These are phyloP conservation scores for Tulasnella sp. DNA, from an alignment of 768 basidiomycete species.

Conservation along the genomic window DNA sequence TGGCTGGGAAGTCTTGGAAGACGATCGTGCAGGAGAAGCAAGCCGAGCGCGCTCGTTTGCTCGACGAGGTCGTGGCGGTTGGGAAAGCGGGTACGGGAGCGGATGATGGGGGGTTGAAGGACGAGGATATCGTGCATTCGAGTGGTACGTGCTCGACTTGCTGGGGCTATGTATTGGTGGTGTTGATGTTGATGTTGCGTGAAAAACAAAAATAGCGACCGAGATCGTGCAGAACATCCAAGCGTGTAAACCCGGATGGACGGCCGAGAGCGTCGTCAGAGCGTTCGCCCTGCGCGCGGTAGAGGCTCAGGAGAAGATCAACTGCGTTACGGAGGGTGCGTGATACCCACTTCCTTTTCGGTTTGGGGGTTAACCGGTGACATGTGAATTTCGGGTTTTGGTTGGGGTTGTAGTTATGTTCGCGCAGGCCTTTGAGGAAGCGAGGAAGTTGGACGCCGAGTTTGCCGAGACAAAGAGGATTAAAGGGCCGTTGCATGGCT, in stretches of 20 bases:
- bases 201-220: neutral
- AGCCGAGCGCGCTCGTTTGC: neutral
- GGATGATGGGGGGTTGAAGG: neutral
- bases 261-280: conserved; percentile 31
- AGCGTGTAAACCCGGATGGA: conserved; percentile 21
- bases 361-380: neutral
- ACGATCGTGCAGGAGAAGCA: conserved; percentile 5
- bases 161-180: neutral
- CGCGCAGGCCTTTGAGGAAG: conserved; percentile 49
- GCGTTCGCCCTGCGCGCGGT: conserved; percentile 36
- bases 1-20: neutral
- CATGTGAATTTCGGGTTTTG: too few species aligned
- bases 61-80: neutral
- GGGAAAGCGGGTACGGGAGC: neutral
- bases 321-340: conserved; percentile 71
- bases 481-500: conserved; percentile 65
- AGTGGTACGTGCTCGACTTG: neutral
- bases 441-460: conserved; percentile 53
- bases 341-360: too few species aligned
- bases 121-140: neutral
- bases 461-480: conserved; percentile 44
- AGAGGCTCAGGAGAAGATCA: conserved; percentile 51
- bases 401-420: conserved; percentile 50
- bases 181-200: neutral
- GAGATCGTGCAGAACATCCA: conserved; percentile 21